Base-by-base conservation (phyloP, 1,139 yeast genomes). In the Tardiomyces depauwii region DNA sequence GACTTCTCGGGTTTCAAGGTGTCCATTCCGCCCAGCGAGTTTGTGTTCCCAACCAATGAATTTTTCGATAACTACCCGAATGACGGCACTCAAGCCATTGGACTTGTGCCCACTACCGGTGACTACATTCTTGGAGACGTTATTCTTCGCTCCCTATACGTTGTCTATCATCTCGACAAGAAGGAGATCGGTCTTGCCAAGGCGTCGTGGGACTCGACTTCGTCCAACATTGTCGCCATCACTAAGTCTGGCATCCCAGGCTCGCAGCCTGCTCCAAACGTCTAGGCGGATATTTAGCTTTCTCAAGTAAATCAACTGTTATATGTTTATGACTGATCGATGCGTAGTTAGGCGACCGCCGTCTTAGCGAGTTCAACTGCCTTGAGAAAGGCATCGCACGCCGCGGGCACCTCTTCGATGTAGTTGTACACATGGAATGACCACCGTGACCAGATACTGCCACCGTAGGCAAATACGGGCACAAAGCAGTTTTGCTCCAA, bases 81-180 rank as follows among this genome's bases (percentile, higher is more conserved):
- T 5, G 25, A 21, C 7, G 25, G 25, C 4, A 28, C 32, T 13
- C 2, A 13, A 12, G 13, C n/a, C 4, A 6, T 28, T 6, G 32
- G 12, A 12, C 11, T 28, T 6, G 25, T 21, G 4, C 25, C 25
- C 7, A 13, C 13, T 10, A 28, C 6, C 11, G 11, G 32, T 13
- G 32, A 28, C 32, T 49, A 52, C 42, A 67, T 76, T n/a, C 59
- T 84, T n/a, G 95, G 95, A 42, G 94, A 84, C 61, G 75, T 80
- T 38, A 78, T 85, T 63, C 66, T 86, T 55, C 71, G 85, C 50
- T 71, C 75, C 46, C 87, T 83, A 10, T 86, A 86, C 59, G 75
- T 79, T 46, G 94, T 85, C 41, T 85, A 75, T 54, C 87, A 85
- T 61, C 66, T 83, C 51, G 87, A 80, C 28, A 75, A 74, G 53